These are phyloP conservation scores for Oropetium thomaeum DNA, from an alignment of 176 grass and related monocot genomes.

Conservation along the genomic window DNA sequence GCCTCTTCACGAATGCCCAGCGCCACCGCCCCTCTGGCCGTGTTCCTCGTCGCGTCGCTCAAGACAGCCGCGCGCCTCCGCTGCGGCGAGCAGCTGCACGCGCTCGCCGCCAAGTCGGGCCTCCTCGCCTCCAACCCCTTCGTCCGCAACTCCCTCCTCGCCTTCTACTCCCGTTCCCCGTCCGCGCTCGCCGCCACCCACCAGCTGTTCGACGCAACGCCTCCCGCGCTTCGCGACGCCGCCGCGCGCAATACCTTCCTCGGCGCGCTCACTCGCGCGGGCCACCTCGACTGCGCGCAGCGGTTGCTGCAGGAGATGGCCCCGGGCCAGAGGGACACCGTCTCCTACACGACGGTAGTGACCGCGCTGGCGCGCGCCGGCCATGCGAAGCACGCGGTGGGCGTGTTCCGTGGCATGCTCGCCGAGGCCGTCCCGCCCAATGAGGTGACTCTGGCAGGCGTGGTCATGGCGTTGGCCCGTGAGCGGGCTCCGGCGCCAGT, in stretches of 20 bases:
- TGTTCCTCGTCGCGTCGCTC: slow-evolving; percentile 54
- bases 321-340: slow-evolving; percentile 24
- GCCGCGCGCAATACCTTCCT: slow-evolving; percentile 49
- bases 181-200: slow-evolving; percentile 11
- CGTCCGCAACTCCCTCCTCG: slow-evolving; percentile 75
- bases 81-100: slow-evolving; percentile 59
- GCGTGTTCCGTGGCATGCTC: slow-evolving; percentile 55
- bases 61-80: slow-evolving; percentile 39
- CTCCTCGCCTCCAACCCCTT: slow-evolving; percentile 44
- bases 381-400: slow-evolving; percentile 19
- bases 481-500: neutral
- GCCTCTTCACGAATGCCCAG: slow-evolving; percentile 8
- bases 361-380: slow-evolving; percentile 37
- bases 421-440: slow-evolving; percentile 27
- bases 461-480: slow-evolving; percentile 10
- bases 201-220: slow-evolving; percentile 53
- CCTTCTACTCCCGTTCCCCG: slow-evolving; percentile 43
- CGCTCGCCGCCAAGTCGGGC: slow-evolving; percentile 60
- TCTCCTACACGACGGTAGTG: slow-evolving; percentile 69
- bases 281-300: slow-evolving; percentile 29
- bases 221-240: slow-evolving; percentile 9
- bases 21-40: slow-evolving; percentile 31
- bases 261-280: slow-evolving; percentile 18
- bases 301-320: slow-evolving; percentile 41
- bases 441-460: slow-evolving; percentile 43